Evolutionary conservation across 148 eudicot species (phyloP).

Genomic region (Vaccinium macrocarpon): DNA sequence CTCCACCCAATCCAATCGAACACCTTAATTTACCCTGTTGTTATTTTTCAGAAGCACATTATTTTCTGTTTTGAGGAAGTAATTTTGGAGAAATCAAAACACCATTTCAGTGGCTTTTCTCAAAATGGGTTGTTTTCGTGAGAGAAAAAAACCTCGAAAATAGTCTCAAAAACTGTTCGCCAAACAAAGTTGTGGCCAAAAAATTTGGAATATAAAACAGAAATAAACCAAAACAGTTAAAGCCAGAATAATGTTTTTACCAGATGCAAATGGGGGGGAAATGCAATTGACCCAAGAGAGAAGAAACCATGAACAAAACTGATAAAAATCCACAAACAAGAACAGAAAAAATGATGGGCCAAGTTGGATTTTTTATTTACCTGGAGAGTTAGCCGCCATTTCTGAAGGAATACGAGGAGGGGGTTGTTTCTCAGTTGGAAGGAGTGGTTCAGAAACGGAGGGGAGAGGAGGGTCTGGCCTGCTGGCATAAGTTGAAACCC

Average conservation of each 20-base stretch:
- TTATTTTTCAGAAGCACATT: not conserved
- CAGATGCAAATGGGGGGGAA: not conserved
- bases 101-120: not conserved
- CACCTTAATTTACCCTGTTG: not conserved
- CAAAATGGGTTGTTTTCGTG: not conserved
- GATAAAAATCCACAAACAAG: not conserved
- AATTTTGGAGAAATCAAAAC: not conserved
- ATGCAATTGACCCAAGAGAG: not conserved
- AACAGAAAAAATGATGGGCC: not conserved
- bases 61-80: not conserved
- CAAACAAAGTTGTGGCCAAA: not conserved
- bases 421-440: constrained; percentile 50
- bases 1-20: not conserved
- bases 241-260: not conserved
- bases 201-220: not conserved
- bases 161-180: not conserved
- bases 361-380: constrained; percentile 22
- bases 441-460: constrained; percentile 36
- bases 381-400: constrained; percentile 42
- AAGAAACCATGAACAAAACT: not conserved
- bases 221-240: not conserved
- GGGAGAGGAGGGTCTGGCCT: constrained; percentile 26
- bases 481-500: constrained; percentile 27
- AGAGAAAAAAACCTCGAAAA: not conserved
- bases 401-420: constrained; percentile 28